Evolutionary conservation across 2,329 filamentous ascomycete genomes (phyloP).

Genomic region (Cercospora zeina): DNA sequence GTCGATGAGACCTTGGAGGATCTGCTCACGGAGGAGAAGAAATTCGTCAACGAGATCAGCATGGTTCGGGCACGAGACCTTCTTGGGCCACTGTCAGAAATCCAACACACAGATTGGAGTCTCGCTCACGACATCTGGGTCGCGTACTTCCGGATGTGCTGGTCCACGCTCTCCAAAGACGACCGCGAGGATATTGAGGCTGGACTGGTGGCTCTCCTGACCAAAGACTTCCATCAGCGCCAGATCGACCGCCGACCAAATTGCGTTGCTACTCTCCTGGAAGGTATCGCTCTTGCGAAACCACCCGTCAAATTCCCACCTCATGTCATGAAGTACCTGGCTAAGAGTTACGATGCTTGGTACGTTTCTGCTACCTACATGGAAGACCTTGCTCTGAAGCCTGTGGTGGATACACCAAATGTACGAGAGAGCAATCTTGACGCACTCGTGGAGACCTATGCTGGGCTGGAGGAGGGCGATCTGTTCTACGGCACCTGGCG

Average conservation of each 20-base stretch:
- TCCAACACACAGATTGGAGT: conserved; percentile 83
- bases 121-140: conserved; percentile 90
- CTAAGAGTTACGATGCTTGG: conserved; percentile 93
- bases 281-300: conserved; percentile 79
- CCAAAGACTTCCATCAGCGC: conserved; percentile 91
- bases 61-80: conserved; percentile 87
- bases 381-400: conserved; percentile 82
- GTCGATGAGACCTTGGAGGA: conserved; percentile 78
- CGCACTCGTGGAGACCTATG: conserved; percentile 90
- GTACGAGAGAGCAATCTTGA: conserved; percentile 94
- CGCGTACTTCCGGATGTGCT: conserved; percentile 85
- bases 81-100: conserved; percentile 82
- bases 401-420: conserved; percentile 77
- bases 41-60: conserved; percentile 79
- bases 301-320: conserved; percentile 91
- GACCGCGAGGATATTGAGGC: conserved; percentile 88
- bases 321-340: conserved; percentile 93
- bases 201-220: conserved; percentile 83
- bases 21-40: conserved; percentile 73
- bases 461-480: conserved; percentile 88
- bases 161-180: conserved; percentile 83
- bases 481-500: conserved; percentile 98
- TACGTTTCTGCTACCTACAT: conserved; percentile 90
- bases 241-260: conserved; percentile 95
- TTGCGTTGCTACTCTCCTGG: conserved; percentile 87